These are phyloP conservation scores for Penicillium tannophilum DNA, from an alignment of 495 filamentous ascomycete genomes.

Conservation along the genomic window DNA sequence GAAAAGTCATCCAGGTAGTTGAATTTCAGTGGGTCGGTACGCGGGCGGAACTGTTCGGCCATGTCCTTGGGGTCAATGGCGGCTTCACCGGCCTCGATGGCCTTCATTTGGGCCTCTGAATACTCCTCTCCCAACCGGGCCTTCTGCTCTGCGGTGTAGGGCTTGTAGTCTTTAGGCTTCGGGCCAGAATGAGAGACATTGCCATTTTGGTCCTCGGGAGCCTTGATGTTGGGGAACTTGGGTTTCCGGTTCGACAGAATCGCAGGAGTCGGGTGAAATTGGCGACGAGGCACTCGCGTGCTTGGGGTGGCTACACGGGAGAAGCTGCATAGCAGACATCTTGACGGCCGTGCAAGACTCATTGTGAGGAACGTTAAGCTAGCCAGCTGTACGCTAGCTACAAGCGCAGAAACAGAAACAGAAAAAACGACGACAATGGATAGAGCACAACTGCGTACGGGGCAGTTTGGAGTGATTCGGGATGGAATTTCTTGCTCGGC, in stretches of 20 bases:
- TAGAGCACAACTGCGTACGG: conserved; percentile 22
- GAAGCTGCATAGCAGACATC: conserved; percentile 59
- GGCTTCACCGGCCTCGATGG: conserved; percentile 82
- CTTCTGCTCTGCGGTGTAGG: conserved; percentile 72
- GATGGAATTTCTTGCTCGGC: conserved; percentile 35
- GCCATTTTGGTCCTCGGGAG: conserved; percentile 20
- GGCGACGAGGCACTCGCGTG: conserved; percentile 50
- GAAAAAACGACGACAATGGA: conserved; percentile 18
- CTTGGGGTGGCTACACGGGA: conserved; percentile 40
- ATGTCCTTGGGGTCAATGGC: conserved; percentile 80
- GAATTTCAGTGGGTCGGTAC: conserved; percentile 69
- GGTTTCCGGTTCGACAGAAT: conserved; percentile 40
- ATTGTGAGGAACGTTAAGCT: conserved; percentile 40
- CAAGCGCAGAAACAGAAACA: conserved; percentile 22
- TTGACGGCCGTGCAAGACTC: conserved; percentile 59
- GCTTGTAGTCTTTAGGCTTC: conserved; percentile 52
- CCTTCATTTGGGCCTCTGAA: conserved; percentile 77
- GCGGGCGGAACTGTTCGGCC: conserved; percentile 66
- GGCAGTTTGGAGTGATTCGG: conserved; percentile 28
- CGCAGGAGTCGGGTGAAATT: conserved; percentile 54
- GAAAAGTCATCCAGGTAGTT: conserved; percentile 88
- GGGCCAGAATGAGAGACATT: conserved; percentile 9
- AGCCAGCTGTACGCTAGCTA: conserved; percentile 32
- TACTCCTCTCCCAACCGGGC: conserved; percentile 64
- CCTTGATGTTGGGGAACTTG: conserved; percentile 29